Evolutionary conservation across 2,329 filamentous ascomycete genomes (phyloP), one percentile per base, ranked within the genome.

Genomic region (Fusarium bactridioides): DNA sequence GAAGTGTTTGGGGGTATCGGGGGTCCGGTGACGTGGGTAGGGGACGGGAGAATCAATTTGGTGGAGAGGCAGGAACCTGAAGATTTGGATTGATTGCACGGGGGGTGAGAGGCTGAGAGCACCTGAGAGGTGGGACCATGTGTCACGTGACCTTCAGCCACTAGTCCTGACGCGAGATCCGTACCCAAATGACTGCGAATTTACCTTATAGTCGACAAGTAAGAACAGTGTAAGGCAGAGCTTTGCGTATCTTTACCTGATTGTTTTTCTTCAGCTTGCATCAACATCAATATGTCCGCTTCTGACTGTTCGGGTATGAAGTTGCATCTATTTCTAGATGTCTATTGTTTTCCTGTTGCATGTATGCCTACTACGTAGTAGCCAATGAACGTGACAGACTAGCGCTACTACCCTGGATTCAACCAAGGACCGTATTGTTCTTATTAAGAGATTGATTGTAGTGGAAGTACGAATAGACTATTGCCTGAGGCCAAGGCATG

Each of bases 21-120:
- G 70, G 75, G 65, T 70, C 70, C 77, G 72, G 73, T 69, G 71
- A 74, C 72, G 78, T 75, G 76, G 74, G 78, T 77, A 76, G 78
- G 78, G 76, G 77, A 78, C 76, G 78, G 77, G 76, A 78, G 77
- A 78, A 78, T 72, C 69, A 68, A 71, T 65, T 62, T 78, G 78
- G 76, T 79, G 78, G 80, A 80, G 77, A 77, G 80, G 66, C 64
- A 69, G 78, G 79, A 81, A 81, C 57, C 62, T 70, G 67, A 69
- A 83, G 82, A 82, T 82, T 81, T 81, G 80, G 79, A 81, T 80
- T 67, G 64, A 67, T 67, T 72, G 79, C 74, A 77, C 76, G 70
- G 70, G 61, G 60, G 64, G 64, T 67, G 62, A 67, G 64, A 72
- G 65, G 63, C 48, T 57, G 62, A 67, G 64, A 72, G 69, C 69